Conservation (phyloP, 2,329 filamentous ascomycete genomes). For the Sclerotinia nivalis region DNA sequence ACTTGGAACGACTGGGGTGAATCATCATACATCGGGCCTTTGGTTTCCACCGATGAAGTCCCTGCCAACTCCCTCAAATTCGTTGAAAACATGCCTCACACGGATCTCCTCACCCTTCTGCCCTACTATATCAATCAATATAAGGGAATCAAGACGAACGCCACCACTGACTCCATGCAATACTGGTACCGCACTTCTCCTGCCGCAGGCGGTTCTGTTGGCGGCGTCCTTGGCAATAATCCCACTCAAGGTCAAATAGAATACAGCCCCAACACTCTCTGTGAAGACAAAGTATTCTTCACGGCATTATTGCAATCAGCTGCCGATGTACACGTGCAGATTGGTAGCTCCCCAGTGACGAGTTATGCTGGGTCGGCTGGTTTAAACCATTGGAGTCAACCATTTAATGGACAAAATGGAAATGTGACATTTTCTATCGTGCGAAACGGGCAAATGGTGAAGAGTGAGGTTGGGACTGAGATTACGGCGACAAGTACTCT, state of each 20-base stretch:
- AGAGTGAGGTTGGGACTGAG: slow-evolving; percentile 32
- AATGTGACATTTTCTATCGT: slow-evolving; percentile 38
- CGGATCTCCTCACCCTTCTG: slow-evolving; percentile 51
- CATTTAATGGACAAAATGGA: slow-evolving; percentile 41
- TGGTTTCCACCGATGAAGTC: slow-evolving; percentile 43
- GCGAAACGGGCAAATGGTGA: slow-evolving; percentile 31
- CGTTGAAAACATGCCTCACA: slow-evolving; percentile 51
- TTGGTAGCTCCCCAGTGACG: slow-evolving; percentile 35
- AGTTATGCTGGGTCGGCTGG: slow-evolving; percentile 27
- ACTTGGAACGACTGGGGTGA: slow-evolving; percentile 58
- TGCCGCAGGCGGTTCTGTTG: slow-evolving; percentile 39
- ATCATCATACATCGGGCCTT: slow-evolving; percentile 53
- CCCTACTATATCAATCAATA: slow-evolving; percentile 53
- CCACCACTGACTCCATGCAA: slow-evolving; percentile 42
- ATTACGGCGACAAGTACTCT: slow-evolving; percentile 34
- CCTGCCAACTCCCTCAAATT: slow-evolving; percentile 49
- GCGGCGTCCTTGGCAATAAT: slow-evolving; percentile 41
- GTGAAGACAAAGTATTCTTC: slow-evolving; percentile 40
- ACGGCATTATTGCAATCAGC: slow-evolving; percentile 37
- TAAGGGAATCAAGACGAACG: slow-evolving; percentile 45
- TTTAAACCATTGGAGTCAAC: slow-evolving; percentile 36
- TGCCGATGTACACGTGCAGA: slow-evolving; percentile 39
- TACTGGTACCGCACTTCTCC: slow-evolving; percentile 48
- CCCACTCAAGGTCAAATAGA: slow-evolving; percentile 33
- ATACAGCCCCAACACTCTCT: slow-evolving; percentile 38